A percentile compares a stretch with the other conserved stretches of the same genome.
phyloP scores from a whole-genome alignment of 495 filamentous ascomycete species.

The Mycothermus thermophilus region DNA sequence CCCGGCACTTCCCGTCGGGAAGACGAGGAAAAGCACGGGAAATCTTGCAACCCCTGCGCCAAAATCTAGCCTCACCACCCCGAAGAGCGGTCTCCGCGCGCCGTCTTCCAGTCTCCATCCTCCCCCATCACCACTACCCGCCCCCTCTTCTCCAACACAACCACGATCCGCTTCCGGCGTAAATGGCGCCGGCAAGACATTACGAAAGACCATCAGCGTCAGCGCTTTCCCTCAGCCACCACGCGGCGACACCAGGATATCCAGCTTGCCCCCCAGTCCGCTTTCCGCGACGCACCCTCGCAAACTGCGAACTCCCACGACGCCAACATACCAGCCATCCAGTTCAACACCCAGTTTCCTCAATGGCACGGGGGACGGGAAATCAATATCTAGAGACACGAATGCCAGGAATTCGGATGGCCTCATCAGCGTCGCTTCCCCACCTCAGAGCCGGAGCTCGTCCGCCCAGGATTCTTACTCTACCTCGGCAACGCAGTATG shows the following conservation, averaged over 20 bases:
- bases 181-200: conserved; percentile 44
- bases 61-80: conserved; percentile 32
- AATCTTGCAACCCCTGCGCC: conserved; percentile 33
- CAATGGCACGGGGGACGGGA: conserved; percentile 63
- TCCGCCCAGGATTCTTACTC: conserved; percentile 84
- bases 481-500: conserved; percentile 76
- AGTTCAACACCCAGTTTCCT: conserved; percentile 58
- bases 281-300: conserved; percentile 30
- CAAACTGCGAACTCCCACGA: conserved; percentile 29
- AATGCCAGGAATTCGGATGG: conserved; percentile 54
- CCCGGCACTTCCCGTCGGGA: conserved; percentile 56
- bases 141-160: conserved; percentile 38
- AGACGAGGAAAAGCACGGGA: conserved; percentile 50
- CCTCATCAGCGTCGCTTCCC: conserved; percentile 56
- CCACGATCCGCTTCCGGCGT: conserved; percentile 33
- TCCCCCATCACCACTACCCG: conserved; percentile 33
- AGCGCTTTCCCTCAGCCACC: conserved; percentile 88
- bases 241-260: conserved; percentile 39
- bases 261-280: conserved; percentile 46
- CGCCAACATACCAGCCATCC: conserved; percentile 25
- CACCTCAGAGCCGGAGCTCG: conserved; percentile 76
- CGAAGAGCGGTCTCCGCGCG: conserved; percentile 45
- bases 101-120: conserved; percentile 41
- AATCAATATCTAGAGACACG: conserved; percentile 45
- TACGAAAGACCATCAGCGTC: conserved; percentile 79